phyloP scores from a whole-genome alignment of 371 early-diverging fungal genomes.

The Basidiobolus heterosporus region DNA sequence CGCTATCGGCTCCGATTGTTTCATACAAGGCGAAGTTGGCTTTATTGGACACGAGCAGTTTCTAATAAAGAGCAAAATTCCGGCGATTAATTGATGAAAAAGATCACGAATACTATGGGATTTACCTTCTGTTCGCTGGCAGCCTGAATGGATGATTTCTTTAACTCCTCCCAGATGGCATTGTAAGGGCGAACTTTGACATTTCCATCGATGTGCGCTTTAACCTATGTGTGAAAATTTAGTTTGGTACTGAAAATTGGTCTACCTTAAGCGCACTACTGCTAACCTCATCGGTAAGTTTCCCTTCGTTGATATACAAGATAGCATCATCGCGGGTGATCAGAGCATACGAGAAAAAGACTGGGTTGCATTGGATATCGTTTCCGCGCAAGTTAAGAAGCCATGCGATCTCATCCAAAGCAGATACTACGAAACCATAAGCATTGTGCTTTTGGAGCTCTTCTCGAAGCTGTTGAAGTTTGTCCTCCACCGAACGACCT shows the following conservation, averaged over 20 bases:
- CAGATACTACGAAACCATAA: slow-evolving; percentile 63
- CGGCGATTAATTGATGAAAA: too few relatives aligned
- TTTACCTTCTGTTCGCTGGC: too few relatives aligned
- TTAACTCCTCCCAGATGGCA: slow-evolving; percentile 60
- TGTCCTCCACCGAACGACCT: slow-evolving; percentile 30
- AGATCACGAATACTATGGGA: too few relatives aligned
- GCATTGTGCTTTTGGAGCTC: slow-evolving; percentile 32
- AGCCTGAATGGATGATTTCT: not conserved
- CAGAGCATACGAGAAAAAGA: slow-evolving; percentile 86
- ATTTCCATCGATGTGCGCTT: slow-evolving; percentile 35
- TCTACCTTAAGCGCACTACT: too few relatives aligned
- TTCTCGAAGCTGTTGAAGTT: slow-evolving; percentile 40
- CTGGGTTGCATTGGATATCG: slow-evolving; percentile 94
- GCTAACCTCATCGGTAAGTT: slow-evolving; percentile 40
- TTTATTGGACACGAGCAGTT: slow-evolving; percentile 32
- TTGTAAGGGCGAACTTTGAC: slow-evolving; percentile 57
- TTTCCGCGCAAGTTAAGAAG: slow-evolving; percentile 94
- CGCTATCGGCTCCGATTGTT: slow-evolving; percentile 29
- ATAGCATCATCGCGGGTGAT: slow-evolving; percentile 45
- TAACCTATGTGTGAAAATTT: not conserved
- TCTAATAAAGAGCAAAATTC: too few relatives aligned
- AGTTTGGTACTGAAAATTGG: too few relatives aligned
- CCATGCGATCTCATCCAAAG: slow-evolving; percentile 91
- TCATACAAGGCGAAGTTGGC: slow-evolving; percentile 42
- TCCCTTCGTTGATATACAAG: slow-evolving; percentile 66